Conservation (phyloP, 768 basidiomycete genomes). For the Pleurotus eryngii region DNA sequence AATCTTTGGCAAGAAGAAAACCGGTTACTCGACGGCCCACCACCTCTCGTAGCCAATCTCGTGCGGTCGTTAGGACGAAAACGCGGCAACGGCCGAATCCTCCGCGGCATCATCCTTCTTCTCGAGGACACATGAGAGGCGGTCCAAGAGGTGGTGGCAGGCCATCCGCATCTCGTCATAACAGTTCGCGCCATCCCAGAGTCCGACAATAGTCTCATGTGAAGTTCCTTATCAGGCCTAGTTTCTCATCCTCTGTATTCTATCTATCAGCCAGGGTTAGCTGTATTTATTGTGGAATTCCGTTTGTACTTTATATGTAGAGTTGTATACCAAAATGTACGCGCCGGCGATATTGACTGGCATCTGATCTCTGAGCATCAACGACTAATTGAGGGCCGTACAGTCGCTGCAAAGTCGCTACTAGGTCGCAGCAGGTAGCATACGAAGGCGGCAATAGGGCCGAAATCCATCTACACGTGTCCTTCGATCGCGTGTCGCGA, state of each 20-base stretch:
- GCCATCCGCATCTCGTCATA: conserved; percentile 1
- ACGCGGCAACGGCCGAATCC: conserved; percentile 4
- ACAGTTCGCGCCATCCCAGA: not conserved
- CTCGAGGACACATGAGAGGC: not conserved
- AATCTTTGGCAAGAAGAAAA: conserved; percentile 8
- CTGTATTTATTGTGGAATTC: not conserved
- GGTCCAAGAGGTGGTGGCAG: not conserved
- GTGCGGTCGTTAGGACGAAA: conserved; percentile 2
- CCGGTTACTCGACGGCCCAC: not conserved
- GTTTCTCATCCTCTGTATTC: not conserved
- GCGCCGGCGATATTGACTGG: no score
- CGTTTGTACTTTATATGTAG: not conserved
- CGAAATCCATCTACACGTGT: not conserved
- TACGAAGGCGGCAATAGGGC: not conserved
- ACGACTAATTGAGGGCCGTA: no score
- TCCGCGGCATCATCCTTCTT: not conserved
- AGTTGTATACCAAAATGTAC: not conserved
- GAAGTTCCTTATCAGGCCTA: no score
- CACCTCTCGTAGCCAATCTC: not conserved
- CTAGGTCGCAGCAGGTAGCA: no score
- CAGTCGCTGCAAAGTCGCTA: no score
- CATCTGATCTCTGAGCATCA: no score
- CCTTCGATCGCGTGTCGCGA: not conserved
- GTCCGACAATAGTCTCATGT: conserved; percentile 1
- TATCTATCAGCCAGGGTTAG: not conserved